Base-by-base conservation (phyloP, 1,139 yeast species). In the Lodderomyces orthopsilosis region DNA sequence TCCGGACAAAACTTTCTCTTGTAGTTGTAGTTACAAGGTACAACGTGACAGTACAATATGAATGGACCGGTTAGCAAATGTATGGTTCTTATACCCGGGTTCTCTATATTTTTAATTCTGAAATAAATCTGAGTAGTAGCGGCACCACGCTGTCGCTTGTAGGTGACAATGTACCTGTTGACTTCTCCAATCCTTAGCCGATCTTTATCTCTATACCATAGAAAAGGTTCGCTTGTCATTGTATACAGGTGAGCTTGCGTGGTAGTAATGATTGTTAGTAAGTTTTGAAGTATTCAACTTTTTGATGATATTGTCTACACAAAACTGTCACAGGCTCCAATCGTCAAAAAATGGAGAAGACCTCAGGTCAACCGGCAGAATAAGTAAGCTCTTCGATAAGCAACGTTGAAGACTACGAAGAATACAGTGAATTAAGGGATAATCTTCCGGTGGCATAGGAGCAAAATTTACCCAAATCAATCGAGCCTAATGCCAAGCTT, bases 11-110 rank as follows among this genome's bases (percentile, higher is more conserved):
- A 64, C 41, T 52, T 47, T 41, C 59, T 51, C 21, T 61, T 66
- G 44, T 62, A 63, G 41, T 69, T 55, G 53, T 74, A 81, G 47
- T 76, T 73, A 50, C 58, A 53, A 0, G 86, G 86, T 8, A 80
- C 68, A 4, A 81, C 77, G 57, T 81, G 85, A 46, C 80, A 71
- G 51, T 81, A 81, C 19, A 81, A 59, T 2, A 79, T 67, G 51
- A 79, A 81, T 0, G 87, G 87, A 0, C 87, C 86, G 27, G 78
- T 75, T 26, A 81, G 54, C 28, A 74, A 48, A 51, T 79, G 83
- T 28, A 81, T 66, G 2, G 86, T 82, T 38, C 83, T 58, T 18
- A 81, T 64, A 6, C 75, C 52, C 1, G 79, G 61, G 36, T 61
- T 67, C 51, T 80, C 85, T 19, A 64, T 61, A 56, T 81, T 81